Conservation (phyloP, 345 rosid genomes). For the Bruguiera parviflora region DNA sequence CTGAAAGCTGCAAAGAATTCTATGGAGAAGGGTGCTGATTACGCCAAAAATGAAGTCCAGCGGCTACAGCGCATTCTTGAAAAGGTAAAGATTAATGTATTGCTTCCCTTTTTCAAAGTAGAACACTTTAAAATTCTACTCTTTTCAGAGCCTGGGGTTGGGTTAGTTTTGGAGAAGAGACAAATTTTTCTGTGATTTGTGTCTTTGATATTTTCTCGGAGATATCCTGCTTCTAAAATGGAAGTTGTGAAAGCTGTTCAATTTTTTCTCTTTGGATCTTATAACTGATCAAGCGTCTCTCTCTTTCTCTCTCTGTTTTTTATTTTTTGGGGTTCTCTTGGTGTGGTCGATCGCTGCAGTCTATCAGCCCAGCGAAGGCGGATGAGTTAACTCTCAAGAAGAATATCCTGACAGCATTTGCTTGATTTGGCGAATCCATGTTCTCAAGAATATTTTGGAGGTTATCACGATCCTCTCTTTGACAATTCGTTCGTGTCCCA, state of each 20-base stretch:
- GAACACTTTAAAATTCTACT: background rate
- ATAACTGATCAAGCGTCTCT: background rate
- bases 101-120: background rate
- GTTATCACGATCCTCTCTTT: background rate
- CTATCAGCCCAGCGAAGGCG: constrained; percentile 78
- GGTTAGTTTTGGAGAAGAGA: too few relatives aligned
- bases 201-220: background rate
- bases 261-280: too few relatives aligned
- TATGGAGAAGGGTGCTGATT: constrained; percentile 76
- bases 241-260: too few relatives aligned
- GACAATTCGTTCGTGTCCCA: constrained; percentile 4
- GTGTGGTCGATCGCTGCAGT: constrained; percentile 38
- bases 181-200: background rate
- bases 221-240: too few relatives aligned
- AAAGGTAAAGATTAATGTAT: constrained; percentile 44
- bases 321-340: background rate
- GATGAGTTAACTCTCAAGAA: constrained; percentile 83
- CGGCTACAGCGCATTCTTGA: constrained; percentile 80
- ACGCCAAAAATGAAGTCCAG: constrained; percentile 71
- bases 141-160: too few relatives aligned
- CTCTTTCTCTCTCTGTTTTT: background rate
- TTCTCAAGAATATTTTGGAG: background rate
- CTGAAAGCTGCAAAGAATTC: constrained; percentile 64
- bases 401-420: constrained; percentile 54
- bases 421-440: constrained; percentile 21